Percentiles rank a stretch among this genome's conserved stretches.
phyloP scores from a whole-genome alignment of 225 moss, liverwort and hornwort genomes.

The Straminergon stramineum region DNA sequence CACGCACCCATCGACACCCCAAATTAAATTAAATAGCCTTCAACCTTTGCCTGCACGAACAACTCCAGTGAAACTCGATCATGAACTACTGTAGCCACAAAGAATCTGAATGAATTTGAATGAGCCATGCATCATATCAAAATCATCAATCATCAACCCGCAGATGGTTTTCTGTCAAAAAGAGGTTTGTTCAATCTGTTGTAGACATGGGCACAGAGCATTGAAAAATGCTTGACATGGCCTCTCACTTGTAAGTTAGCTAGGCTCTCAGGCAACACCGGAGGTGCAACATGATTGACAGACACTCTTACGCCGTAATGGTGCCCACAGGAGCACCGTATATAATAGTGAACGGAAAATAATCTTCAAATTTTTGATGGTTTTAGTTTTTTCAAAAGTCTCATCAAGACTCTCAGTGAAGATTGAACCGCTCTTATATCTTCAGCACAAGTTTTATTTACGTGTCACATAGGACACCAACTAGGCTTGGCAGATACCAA shows the following conservation, averaged over 20 bases:
- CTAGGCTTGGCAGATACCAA: fast-evolving
- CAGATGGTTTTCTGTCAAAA: no score
- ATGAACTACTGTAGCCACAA: no score
- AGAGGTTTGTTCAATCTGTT: not conserved
- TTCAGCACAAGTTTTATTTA: not conserved
- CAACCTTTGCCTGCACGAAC: not conserved
- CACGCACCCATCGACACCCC: no score
- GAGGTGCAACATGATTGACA: not conserved
- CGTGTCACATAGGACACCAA: fast-evolving
- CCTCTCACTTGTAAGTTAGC: no score
- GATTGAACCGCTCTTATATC: not conserved
- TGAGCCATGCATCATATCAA: no score
- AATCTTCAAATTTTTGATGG: no score
- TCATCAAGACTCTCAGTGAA: no score
- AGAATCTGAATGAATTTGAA: no score
- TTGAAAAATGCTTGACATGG: not conserved
- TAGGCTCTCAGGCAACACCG: fast-evolving
- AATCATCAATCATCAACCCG: no score
- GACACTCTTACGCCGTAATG: not conserved
- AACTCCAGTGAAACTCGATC: no score
- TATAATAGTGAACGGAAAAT: fast-evolving
- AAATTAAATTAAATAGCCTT: no score
- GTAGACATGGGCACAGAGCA: not conserved
- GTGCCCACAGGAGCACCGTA: fast-evolving
- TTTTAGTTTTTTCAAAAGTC: not conserved